These are phyloP conservation scores for Centella asiatica DNA, from an alignment of 129 eudicot genomes.

Conservation along the genomic window DNA sequence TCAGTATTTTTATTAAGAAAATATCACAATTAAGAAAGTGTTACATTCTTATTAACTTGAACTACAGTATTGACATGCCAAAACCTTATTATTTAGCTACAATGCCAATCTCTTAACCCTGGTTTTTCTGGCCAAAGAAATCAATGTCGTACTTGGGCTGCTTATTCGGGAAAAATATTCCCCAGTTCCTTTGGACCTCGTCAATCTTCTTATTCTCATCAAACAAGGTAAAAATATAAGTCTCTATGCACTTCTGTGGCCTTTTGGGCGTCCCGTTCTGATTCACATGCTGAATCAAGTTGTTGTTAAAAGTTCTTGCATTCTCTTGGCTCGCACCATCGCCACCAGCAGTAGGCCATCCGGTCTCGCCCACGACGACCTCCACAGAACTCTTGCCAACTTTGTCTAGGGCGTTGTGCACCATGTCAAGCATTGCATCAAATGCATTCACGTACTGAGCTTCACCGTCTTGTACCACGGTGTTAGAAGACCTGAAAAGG, in stretches of 20 bases:
- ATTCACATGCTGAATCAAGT: slow-evolving; percentile 30
- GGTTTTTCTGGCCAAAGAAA: too few species aligned
- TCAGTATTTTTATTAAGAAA: too few species aligned
- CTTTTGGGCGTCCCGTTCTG: slow-evolving; percentile 30
- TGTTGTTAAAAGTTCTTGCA: slow-evolving; percentile 32
- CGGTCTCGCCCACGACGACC: slow-evolving; percentile 59
- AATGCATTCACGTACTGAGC: slow-evolving; percentile 23
- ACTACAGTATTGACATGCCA: too few species aligned
- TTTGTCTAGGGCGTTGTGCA: slow-evolving; percentile 28
- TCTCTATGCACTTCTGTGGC: neutral
- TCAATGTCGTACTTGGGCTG: slow-evolving; percentile 2
- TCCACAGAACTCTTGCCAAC: slow-evolving; percentile 14
- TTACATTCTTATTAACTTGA: too few species aligned
- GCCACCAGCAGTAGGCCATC: slow-evolving; percentile 62
- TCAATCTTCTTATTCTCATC: slow-evolving; percentile 8
- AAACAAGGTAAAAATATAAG: neutral
- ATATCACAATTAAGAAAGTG: too few species aligned
- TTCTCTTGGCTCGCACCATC: slow-evolving; percentile 15
- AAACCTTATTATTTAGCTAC: too few species aligned
- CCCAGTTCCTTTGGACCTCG: neutral
- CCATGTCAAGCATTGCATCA: slow-evolving; percentile 26
- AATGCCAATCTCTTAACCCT: too few species aligned
- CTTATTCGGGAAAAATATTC: neutral
- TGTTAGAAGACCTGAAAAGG: slow-evolving; percentile 10
- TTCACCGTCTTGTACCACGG: slow-evolving; percentile 10